phyloP scores from a whole-genome alignment of 257 asterid genomes.

The Capsicum baccatum region DNA sequence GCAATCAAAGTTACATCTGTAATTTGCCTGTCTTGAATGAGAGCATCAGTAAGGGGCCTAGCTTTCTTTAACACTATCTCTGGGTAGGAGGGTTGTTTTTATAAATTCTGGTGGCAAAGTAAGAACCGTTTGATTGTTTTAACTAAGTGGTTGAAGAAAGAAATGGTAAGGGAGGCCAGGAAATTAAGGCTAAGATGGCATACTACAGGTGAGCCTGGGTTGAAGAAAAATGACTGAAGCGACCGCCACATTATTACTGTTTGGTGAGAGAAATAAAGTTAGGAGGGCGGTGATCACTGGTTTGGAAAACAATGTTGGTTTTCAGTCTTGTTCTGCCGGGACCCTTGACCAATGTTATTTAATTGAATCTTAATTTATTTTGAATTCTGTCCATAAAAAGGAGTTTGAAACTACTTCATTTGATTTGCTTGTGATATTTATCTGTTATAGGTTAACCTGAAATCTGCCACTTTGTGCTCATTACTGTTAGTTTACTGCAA shows the following conservation, averaged over 20 bases:
- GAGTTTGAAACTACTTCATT: background rate
- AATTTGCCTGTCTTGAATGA: background rate
- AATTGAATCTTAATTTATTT: background rate
- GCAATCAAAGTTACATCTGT: background rate
- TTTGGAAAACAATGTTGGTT: background rate
- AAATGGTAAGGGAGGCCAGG: background rate
- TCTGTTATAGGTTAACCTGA: background rate
- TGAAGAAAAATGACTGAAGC: constrained; percentile 7
- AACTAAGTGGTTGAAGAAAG: background rate
- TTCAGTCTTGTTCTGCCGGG: background rate
- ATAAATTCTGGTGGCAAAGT: background rate
- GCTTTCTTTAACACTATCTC: background rate
- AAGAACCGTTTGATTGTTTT: background rate
- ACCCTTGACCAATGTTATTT: background rate
- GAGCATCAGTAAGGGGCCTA: background rate
- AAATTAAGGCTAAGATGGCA: background rate
- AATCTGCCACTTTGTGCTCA: background rate
- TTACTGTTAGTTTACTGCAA: background rate
- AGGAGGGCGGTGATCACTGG: background rate
- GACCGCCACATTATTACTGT: background rate
- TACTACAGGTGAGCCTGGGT: background rate
- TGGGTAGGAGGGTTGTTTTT: background rate
- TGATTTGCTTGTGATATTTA: background rate
- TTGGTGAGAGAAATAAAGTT: background rate
- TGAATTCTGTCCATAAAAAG: background rate